These are phyloP conservation scores for Trichoderma sp. DNA, from an alignment of 2,329 filamentous ascomycete genomes.

Conservation along the genomic window DNA sequence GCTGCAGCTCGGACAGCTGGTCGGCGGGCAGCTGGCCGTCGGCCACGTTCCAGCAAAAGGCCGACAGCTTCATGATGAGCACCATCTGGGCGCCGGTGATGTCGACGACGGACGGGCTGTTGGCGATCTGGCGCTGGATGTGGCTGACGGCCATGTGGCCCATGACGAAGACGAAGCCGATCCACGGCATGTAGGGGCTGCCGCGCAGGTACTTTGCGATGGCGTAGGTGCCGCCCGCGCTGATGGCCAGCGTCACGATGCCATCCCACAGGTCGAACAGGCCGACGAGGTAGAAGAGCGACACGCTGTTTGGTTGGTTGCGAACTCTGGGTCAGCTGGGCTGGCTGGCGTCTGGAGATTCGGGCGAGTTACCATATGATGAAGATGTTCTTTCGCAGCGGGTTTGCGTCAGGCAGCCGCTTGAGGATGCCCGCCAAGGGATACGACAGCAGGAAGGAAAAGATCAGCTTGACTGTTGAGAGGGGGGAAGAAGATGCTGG, in stretches of 20 bases:
- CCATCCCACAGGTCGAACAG: constrained; percentile 92
- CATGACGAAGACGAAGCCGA: constrained; percentile 92
- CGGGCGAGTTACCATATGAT: constrained; percentile 61
- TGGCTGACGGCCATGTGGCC: constrained; percentile 91
- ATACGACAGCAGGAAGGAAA: constrained; percentile 87
- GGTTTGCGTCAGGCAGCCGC: constrained; percentile 79
- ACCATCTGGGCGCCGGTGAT: constrained; percentile 98
- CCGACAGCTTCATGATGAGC: constrained; percentile 91
- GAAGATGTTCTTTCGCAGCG: constrained; percentile 83
- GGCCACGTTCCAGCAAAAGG: constrained; percentile 97
- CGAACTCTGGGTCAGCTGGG: not conserved
- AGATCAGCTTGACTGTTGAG: constrained; percentile 79
- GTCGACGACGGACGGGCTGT: constrained; percentile 67
- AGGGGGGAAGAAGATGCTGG: too few relatives aligned
- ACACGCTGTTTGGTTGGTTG: constrained; percentile 51
- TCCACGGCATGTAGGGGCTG: constrained; percentile 95
- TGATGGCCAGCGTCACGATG: constrained; percentile 73
- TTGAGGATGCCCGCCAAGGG: constrained; percentile 87
- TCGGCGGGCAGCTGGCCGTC: constrained; percentile 78
- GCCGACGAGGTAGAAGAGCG: constrained; percentile 87
- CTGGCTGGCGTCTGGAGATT: not conserved
- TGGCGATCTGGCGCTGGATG: constrained; percentile 70
- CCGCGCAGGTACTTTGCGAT: constrained; percentile 76
- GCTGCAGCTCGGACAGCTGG: constrained; percentile 83
- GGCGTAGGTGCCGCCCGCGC: constrained; percentile 73